A percentile compares a stretch with the other conserved stretches of the same genome.
These are phyloP conservation scores for Trypanosoma avium DNA, from an alignment of 208 protist species.

Conservation along the genomic window DNA sequence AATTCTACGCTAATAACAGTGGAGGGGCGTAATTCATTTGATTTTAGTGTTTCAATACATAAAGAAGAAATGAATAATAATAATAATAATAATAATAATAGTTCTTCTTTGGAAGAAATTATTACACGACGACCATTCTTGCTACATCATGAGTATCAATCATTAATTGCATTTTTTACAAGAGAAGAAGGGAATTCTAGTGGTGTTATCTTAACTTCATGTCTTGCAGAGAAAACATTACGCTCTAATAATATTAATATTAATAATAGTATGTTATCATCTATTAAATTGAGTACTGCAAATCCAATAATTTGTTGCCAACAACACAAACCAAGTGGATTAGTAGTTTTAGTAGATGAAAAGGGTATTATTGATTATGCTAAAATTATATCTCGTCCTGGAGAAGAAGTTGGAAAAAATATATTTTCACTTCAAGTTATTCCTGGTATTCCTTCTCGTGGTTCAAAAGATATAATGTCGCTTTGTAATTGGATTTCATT, in stretches of 20 bases:
- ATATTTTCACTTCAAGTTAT: slow-evolving; percentile 46
- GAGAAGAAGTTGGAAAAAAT: slow-evolving; percentile 8
- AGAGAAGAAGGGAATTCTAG: slow-evolving; percentile 6
- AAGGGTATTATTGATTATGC: slow-evolving; percentile 67
- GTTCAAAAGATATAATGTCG: slow-evolving; percentile 34
- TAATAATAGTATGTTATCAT: not conserved
- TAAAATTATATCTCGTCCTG: slow-evolving; percentile 27
- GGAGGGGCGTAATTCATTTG: slow-evolving; percentile 39
- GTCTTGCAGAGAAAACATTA: slow-evolving; percentile 7
- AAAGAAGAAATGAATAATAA: not conserved
- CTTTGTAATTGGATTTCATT: slow-evolving; percentile 58
- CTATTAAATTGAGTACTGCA: slow-evolving; percentile 41
- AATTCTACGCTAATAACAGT: slow-evolving; percentile 56
- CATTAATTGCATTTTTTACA: slow-evolving; percentile 59
- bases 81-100: slow-evolving; percentile 7
- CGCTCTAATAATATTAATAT: not conserved
- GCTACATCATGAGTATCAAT: slow-evolving; percentile 56
- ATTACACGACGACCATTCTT: slow-evolving; percentile 53
- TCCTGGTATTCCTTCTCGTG: slow-evolving; percentile 33
- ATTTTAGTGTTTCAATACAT: slow-evolving; percentile 28
- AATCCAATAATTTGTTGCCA: slow-evolving; percentile 44
- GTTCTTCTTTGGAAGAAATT: slow-evolving; percentile 33
- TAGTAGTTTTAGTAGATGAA: slow-evolving; percentile 51
- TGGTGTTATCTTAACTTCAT: slow-evolving; percentile 28
- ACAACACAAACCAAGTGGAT: slow-evolving; percentile 37